Percentiles rank a stretch among this genome's conserved stretches.
These are phyloP conservation scores for Elsinoe fawcettii DNA, from an alignment of 2,329 filamentous ascomycete species.

Conservation along the genomic window DNA sequence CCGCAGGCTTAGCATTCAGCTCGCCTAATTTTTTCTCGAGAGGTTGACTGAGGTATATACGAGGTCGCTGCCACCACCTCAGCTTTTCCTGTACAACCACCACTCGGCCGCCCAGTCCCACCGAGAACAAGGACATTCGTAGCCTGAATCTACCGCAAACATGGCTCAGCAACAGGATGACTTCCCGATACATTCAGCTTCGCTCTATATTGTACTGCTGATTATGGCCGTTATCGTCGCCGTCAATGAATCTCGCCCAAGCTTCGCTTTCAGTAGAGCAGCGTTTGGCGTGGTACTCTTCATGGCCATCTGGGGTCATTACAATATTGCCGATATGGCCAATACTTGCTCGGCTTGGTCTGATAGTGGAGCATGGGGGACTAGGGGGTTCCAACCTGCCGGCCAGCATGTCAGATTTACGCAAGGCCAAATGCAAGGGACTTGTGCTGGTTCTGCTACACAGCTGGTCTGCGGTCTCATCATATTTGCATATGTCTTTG, in stretches of 20 bases:
- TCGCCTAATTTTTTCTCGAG: no score
- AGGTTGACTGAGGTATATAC: no score
- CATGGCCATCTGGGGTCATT: not conserved
- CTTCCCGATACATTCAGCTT: not conserved
- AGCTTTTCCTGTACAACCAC: no score
- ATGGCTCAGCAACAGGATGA: not conserved
- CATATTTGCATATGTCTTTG: not conserved
- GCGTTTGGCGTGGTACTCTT: not conserved
- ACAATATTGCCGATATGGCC: not conserved
- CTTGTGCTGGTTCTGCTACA: not conserved
- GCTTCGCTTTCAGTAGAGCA: conserved; percentile 32
- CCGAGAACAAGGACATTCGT: no score
- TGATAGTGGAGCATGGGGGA: not conserved
- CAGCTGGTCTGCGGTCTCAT: not conserved
- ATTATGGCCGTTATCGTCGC: conserved; percentile 32
- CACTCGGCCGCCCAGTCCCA: no score
- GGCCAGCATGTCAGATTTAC: not conserved
- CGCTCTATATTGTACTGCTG: conserved; percentile 31
- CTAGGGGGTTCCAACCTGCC: conserved; percentile 31
- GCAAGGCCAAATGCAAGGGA: not conserved
- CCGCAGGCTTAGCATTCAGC: no score
- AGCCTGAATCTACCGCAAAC: no score
- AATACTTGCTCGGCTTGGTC: not conserved
- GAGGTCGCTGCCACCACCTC: no score
- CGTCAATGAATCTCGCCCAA: conserved; percentile 38